Base-by-base conservation (phyloP, 768 basidiomycete genomes). In the Mycena belliarum region DNA sequence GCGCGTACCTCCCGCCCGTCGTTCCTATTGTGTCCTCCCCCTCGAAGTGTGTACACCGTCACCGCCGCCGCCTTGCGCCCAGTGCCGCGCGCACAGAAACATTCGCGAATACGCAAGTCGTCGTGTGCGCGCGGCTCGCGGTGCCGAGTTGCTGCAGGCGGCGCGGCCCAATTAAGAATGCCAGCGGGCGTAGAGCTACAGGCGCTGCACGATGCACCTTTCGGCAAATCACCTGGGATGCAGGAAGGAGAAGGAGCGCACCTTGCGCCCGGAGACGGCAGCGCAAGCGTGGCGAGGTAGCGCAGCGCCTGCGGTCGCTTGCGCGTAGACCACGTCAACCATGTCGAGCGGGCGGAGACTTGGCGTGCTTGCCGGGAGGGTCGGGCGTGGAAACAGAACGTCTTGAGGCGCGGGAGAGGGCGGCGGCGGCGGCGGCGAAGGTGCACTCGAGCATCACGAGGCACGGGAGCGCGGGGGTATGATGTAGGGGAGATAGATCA, bases 101-200 rank as follows among this genome's bases (percentile, higher is more conserved):
- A n/a, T n/a, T n/a, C n/a, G n/a, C n/a, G n/a, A n/a, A n/a, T n/a
- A n/a, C n/a, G n/a, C n/a, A n/a, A n/a, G n/a, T n/a, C n/a, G n/a
- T n/a, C n/a, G n/a, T n/a, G n/a, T n/a, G n/a, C n/a, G n/a, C n/a
- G n/a, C n/a, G n/a, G n/a, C n/a, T n/a, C n/a, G n/a, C n/a, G n/a
- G n/a, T n/a, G n/a, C n/a, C n/a, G n/a, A n/a, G n/a, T n/a, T n/a
- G n/a, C n/a, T n/a, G n/a, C n/a, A n/a, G n/a, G n/a, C n/a, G n/a
- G n/a, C n/a, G n/a, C n/a, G n/a, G n/a, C n/a, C n/a, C n/a, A n/a
- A n/a, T n/a, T n/a, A n/a, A n/a, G n/a, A n/a, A n/a, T n/a, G n/a
- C n/a, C n/a, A n/a, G n/a, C n/a, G n/a, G n/a, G 80, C 83, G 60
- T 88, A 88, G 66, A 88, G 83, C 29, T 73, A 70, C 37, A 89